Conservation (phyloP, 441 rosid species). For the Biscutella laevigata region DNA sequence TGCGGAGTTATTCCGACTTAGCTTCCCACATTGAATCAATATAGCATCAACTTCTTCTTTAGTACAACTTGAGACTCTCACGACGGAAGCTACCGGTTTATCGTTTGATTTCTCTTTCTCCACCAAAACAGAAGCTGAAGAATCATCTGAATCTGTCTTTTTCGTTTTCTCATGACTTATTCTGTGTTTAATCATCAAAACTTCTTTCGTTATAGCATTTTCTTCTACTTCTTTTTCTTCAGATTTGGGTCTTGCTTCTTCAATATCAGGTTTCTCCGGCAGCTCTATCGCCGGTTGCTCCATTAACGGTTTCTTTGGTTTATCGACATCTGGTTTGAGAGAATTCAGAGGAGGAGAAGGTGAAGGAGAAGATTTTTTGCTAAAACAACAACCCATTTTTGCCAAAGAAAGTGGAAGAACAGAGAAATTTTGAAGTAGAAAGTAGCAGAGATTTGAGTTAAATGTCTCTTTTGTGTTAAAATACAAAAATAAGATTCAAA, state of each 20-base stretch:
- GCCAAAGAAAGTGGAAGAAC: background rate
- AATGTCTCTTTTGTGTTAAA: slow-evolving; percentile 8
- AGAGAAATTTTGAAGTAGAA: background rate
- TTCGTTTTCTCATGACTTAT: slow-evolving; percentile 38
- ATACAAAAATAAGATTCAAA: slow-evolving; percentile 6
- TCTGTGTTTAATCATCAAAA: slow-evolving; percentile 35
- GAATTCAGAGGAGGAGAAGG: no score
- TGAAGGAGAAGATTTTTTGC: slow-evolving; percentile 36
- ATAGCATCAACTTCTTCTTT: slow-evolving; percentile 76
- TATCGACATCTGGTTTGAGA: no score
- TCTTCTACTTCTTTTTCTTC: slow-evolving; percentile 19
- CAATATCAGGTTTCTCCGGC: no score
- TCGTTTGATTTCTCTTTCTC: slow-evolving; percentile 14
- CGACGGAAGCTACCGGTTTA: background rate
- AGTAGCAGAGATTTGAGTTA: background rate
- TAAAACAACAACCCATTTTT: slow-evolving; percentile 58
- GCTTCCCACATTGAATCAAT: slow-evolving; percentile 81
- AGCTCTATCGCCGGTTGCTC: no score
- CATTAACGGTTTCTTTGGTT: no score
- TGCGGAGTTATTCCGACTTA: slow-evolving; percentile 58
- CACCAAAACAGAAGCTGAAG: background rate
- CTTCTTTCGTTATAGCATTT: slow-evolving; percentile 25
- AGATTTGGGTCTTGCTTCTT: slow-evolving; percentile 15
- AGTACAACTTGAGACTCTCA: slow-evolving; percentile 18
- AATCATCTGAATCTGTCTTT: slow-evolving; percentile 20